Conservation (phyloP, 768 basidiomycete genomes). For the Lentinula sp. region DNA sequence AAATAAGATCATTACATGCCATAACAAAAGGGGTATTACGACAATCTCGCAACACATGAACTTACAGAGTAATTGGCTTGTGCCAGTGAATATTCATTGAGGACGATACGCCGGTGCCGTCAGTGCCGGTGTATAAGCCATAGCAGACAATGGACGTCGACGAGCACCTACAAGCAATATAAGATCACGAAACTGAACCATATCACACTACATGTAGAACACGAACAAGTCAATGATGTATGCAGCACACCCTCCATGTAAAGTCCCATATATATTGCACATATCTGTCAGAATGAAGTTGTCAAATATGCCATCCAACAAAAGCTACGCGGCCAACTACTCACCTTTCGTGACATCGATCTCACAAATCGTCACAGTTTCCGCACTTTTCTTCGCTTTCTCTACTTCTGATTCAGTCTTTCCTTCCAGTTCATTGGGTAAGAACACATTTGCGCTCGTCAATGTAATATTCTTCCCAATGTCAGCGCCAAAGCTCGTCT, state of each 20-base stretch:
- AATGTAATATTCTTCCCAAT: not conserved
- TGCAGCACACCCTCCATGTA: conserved; percentile 56
- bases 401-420: too few species aligned
- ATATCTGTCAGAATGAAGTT: conserved; percentile 36
- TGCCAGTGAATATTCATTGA: conserved; percentile 48
- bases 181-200: too few species aligned
- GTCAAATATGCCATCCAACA: not conserved
- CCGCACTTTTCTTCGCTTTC: not conserved
- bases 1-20: not conserved
- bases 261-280: conserved; percentile 39
- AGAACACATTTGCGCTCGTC: not conserved
- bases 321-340: too few species aligned
- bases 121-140: conserved; percentile 29
- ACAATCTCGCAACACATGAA: not conserved
- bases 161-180: conserved; percentile 29
- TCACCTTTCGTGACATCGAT: not conserved
- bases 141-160: conserved; percentile 35
- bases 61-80: conserved; percentile 31
- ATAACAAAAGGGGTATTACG: not conserved
- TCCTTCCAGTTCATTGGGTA: not conserved
- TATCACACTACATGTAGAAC: not conserved
- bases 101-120: conserved; percentile 43
- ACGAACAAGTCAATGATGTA: conserved; percentile 51
- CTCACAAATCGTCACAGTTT: not conserved
- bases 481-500: not conserved